Conservation (phyloP, 495 filamentous ascomycete species). For the Venustampulla echinocandica region DNA sequence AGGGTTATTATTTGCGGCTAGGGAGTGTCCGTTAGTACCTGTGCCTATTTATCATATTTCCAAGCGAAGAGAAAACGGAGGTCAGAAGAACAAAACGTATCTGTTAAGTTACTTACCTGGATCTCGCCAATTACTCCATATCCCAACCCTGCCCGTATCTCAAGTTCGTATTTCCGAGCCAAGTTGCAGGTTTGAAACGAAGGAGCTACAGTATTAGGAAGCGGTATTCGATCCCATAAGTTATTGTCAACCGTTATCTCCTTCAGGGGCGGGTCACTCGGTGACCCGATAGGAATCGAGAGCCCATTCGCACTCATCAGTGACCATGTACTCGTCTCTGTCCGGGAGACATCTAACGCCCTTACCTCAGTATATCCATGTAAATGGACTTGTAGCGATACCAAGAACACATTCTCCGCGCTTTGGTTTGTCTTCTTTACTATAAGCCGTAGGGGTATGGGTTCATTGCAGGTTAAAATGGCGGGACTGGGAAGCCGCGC, state of each 20-base stretch:
- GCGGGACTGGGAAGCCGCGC: constrained; percentile 79
- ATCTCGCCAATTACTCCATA: constrained; percentile 42
- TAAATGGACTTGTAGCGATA: constrained; percentile 70
- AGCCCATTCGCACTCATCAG: constrained; percentile 61
- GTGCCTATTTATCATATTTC: too few relatives aligned
- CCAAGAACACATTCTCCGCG: constrained; percentile 57
- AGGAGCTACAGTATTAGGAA: constrained; percentile 80
- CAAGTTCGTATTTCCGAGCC: constrained; percentile 67
- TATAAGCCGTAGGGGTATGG: constrained; percentile 72
- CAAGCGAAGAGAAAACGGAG: too few relatives aligned
- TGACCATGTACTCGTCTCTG: constrained; percentile 59
- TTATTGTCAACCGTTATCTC: constrained; percentile 56
- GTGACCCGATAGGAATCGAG: constrained; percentile 46
- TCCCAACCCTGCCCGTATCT: constrained; percentile 64
- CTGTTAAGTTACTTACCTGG: too few relatives aligned
- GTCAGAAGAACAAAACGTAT: too few relatives aligned
- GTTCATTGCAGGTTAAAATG: constrained; percentile 80
- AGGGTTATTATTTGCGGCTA: constrained; percentile 64
- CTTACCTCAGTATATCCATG: constrained; percentile 69
- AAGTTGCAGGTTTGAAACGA: constrained; percentile 88
- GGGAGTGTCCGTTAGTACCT: constrained; percentile 13
- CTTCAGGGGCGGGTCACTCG: constrained; percentile 50
- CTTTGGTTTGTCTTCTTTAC: constrained; percentile 62
- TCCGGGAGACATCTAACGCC: constrained; percentile 60
- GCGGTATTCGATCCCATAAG: constrained; percentile 57